Evolutionary conservation across 2,329 filamentous ascomycete genomes (phyloP).

Genomic region (Corinectria fuckeliana): DNA sequence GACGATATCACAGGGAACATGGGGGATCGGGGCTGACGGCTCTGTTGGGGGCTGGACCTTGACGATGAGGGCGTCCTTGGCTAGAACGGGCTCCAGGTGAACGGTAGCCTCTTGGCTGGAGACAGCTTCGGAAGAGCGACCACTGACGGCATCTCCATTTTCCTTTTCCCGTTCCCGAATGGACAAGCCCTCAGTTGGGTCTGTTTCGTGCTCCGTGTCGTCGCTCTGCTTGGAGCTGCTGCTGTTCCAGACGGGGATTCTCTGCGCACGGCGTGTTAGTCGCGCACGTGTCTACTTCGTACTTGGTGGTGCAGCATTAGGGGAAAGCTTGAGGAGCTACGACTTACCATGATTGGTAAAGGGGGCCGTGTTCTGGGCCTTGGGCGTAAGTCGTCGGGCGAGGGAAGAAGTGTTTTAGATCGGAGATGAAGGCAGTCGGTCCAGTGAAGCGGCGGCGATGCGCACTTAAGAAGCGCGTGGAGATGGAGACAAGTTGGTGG

Average conservation of each 20-base stretch:
- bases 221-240: constrained; percentile 2
- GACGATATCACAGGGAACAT: constrained; percentile 65
- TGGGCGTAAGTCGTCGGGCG: too few relatives aligned
- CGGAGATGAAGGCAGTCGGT: neutral
- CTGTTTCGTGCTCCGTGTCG: neutral
- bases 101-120: constrained; percentile 28
- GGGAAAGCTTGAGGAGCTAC: neutral
- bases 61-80: constrained; percentile 51
- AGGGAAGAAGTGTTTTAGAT: neutral
- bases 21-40: constrained; percentile 41
- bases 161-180: constrained; percentile 15
- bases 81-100: constrained; percentile 49
- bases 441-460: neutral
- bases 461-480: neutral
- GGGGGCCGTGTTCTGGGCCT: neutral
- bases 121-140: neutral
- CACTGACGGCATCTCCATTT: neutral
- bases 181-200: neutral
- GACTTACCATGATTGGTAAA: neutral
- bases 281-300: too few relatives aligned
- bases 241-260: constrained; percentile 25
- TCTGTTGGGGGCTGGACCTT: constrained; percentile 53
- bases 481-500: neutral
- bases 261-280: constrained; percentile 15
- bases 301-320: neutral